Conservation (phyloP, 2,329 filamentous ascomycete genomes). For the Fusarium sp. region DNA sequence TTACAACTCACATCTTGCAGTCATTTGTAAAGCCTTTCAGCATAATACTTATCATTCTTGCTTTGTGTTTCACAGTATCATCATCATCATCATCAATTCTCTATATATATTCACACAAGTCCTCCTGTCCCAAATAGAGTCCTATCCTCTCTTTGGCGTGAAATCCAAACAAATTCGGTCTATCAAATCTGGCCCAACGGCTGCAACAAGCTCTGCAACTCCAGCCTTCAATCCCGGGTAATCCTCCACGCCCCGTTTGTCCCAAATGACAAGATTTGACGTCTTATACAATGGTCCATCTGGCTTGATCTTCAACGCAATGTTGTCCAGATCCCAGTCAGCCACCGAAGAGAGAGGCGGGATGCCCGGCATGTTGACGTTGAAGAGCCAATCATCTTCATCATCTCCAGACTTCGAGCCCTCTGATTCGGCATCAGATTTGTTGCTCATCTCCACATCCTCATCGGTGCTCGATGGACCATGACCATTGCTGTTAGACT, state of each 20-base stretch:
- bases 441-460: constrained; percentile 4
- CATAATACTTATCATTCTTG: not conserved
- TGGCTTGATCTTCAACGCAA: constrained; percentile 64
- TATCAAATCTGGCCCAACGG: constrained; percentile 71
- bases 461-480: not conserved
- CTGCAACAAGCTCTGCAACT: constrained; percentile 75
- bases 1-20: not conserved
- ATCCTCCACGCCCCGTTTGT: constrained; percentile 61
- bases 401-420: constrained; percentile 26
- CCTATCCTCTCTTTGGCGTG: constrained; percentile 11
- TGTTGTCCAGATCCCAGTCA: constrained; percentile 67
- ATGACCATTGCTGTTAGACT: not conserved
- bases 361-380: constrained; percentile 75
- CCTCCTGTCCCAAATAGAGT: not conserved
- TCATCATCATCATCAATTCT: not conserved
- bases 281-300: constrained; percentile 54
- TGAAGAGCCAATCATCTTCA: constrained; percentile 59
- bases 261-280: constrained; percentile 70
- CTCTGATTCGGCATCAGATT: constrained; percentile 20
- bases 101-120: not conserved
- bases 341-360: constrained; percentile 65
- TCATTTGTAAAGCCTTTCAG: not conserved
- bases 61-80: not conserved
- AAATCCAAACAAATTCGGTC: constrained; percentile 70
- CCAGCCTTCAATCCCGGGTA: constrained; percentile 67